A percentile compares a stretch with the other conserved stretches of the same genome.
Evolutionary conservation across 1,139 yeast genomes (phyloP).

Genomic region (Wickerhamomyces sp.): DNA sequence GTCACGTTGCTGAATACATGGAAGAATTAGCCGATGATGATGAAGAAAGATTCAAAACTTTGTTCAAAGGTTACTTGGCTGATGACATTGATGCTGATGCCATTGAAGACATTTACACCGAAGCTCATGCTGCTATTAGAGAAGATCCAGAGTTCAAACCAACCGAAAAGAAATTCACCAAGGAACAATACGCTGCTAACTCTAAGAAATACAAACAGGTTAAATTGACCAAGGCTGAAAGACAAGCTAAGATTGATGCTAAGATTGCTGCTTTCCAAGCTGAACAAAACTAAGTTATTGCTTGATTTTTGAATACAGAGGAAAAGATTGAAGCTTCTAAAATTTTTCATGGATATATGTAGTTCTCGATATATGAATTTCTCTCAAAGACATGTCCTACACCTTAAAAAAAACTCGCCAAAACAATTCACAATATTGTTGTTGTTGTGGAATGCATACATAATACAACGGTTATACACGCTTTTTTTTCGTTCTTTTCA

Average conservation of each 20-base stretch:
- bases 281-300: conserved; percentile 13
- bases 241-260: conserved; percentile 82
- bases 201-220: conserved; percentile 86
- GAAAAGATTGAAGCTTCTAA: too few relatives aligned
- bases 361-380: too few relatives aligned
- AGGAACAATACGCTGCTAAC: conserved; percentile 97
- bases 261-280: conserved; percentile 76
- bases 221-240: conserved; percentile 89
- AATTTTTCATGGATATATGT: too few relatives aligned
- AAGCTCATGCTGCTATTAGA: conserved; percentile 95
- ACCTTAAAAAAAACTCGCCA: too few relatives aligned
- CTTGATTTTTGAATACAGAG: too few relatives aligned
- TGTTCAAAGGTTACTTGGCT: conserved; percentile 95
- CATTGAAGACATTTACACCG: conserved; percentile 89
- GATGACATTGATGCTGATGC: conserved; percentile 98
- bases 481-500: too few relatives aligned
- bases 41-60: conserved; percentile 97
- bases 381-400: too few relatives aligned
- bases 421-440: too few relatives aligned
- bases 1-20: conserved; percentile 99
- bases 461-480: too few relatives aligned
- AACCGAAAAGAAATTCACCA: conserved; percentile 90
- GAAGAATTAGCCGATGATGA: conserved; percentile 99
- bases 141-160: conserved; percentile 92
- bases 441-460: too few relatives aligned